Evolutionary conservation across 306 rosid genomes (phyloP).

Genomic region (Abrus pulchellus): DNA sequence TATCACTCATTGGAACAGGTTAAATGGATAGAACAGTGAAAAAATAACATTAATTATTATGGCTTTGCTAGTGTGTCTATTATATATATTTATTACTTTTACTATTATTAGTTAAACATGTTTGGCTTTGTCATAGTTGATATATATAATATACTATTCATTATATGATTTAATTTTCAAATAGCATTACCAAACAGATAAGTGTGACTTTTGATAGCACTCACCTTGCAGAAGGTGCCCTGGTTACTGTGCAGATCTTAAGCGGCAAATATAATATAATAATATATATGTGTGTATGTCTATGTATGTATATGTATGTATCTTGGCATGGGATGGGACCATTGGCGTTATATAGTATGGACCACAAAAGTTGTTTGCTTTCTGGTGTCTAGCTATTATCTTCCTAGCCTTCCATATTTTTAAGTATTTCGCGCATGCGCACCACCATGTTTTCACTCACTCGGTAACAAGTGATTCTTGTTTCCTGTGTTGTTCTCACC

Average conservation of each 20-base stretch:
- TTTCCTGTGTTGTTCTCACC: conserved; percentile 44
- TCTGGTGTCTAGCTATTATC: conserved; percentile 9
- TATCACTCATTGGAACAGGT: conserved; percentile 5
- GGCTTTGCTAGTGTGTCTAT: background rate
- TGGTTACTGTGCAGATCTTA: conserved; percentile 63
- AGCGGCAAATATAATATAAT: conserved; percentile 36
- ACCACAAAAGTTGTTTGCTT: conserved; percentile 47
- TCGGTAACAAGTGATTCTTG: conserved; percentile 41
- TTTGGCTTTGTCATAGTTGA: background rate
- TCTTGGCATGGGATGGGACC: conserved; percentile 64
- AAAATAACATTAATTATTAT: background rate
- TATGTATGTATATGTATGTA: background rate
- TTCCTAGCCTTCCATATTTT: conserved; percentile 37
- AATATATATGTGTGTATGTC: background rate
- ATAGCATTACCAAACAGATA: conserved; percentile 32
- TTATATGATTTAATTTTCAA: conserved; percentile 9
- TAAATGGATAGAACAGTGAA: conserved; percentile 18
- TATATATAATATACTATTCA: background rate
- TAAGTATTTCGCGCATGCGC: conserved; percentile 49
- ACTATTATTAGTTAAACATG: background rate
- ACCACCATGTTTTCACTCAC: conserved; percentile 27
- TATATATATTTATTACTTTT: background rate
- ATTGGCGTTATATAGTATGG: conserved; percentile 60
- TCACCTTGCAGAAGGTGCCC: conserved; percentile 39
- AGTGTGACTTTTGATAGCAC: conserved; percentile 66